Percentiles rank a stretch among this genome's conserved stretches.
These are phyloP conservation scores for Fabrea salina DNA, from an alignment of 169 alveolate species.

Conservation along the genomic window DNA sequence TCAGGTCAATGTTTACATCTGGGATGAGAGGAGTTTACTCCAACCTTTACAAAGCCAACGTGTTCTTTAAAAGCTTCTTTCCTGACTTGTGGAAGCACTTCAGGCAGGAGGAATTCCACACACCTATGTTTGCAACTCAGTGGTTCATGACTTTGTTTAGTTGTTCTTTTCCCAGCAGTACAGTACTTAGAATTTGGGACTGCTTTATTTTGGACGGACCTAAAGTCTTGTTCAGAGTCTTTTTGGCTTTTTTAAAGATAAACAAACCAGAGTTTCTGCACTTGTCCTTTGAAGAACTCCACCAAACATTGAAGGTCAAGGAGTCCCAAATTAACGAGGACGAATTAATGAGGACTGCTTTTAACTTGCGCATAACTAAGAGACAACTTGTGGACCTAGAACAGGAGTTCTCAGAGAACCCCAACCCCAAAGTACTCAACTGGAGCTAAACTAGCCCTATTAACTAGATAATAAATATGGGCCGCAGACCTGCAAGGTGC, in stretches of 20 bases:
- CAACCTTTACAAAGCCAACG: conserved; percentile 55
- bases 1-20: conserved; percentile 6
- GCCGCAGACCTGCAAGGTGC: conserved; percentile 99
- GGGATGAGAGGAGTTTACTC: conserved; percentile 63
- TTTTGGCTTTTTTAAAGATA: conserved; percentile 62
- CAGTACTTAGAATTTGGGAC: conserved; percentile 24
- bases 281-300: conserved; percentile 23
- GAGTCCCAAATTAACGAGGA: not conserved
- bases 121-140: conserved; percentile 56
- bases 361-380: not conserved
- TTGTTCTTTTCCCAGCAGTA: not conserved
- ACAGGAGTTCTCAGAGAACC: not conserved
- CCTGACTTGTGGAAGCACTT: conserved; percentile 57
- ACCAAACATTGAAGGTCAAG: not conserved
- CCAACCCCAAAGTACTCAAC: not conserved
- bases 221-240: conserved; percentile 64
- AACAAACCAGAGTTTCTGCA: conserved; percentile 47
- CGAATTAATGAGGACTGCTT: conserved; percentile 4
- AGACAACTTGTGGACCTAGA: not conserved
- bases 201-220: conserved; percentile 33
- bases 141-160: conserved; percentile 33
- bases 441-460: conserved; percentile 1
- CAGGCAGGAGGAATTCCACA: conserved; percentile 38
- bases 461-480: conserved; percentile 85
- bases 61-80: conserved; percentile 47